Evolutionary conservation across 2,329 filamentous ascomycete species (phyloP), one percentile per base, ranked within the genome.

Genomic region (Stachybotrys chartarum): DNA sequence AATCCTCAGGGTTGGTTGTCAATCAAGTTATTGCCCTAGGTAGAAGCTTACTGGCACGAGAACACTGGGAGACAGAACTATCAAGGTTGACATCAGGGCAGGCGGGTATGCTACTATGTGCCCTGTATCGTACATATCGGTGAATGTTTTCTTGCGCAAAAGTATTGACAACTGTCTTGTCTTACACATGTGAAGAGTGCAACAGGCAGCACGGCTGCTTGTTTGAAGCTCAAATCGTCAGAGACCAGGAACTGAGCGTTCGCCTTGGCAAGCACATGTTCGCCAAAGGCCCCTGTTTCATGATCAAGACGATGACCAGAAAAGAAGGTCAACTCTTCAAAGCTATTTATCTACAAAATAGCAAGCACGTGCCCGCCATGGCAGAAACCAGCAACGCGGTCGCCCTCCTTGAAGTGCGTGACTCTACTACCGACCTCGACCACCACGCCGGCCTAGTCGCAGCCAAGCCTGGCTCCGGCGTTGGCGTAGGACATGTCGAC

Each of bases 391-490:
- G 66, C 63, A 35, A 80, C 67, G 46, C 78, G 72, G 57, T 82
- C 78, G 3, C 79, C 79, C 54, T 72, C 72, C 61, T 72, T 72
- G 56, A 78, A 73, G 58, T 73, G 73, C 16, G 65, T 74, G 18
- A 77, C 73, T 39, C 70, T 70, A 5, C 61, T 54, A 8, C 78
- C 78, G 30, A 80, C 68, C 53, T 75, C 71, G 44, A 76, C 72
- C 3, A 81, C 72, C 14, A 74, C 62, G 45, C 78, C 78, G 31
- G 73, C 71, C 54, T 73, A 80, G 61, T 80, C 78, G 54, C 71
- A 75, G n/a, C 76, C 76, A 42, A 69, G 52, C 30, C 60, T 58
- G 42, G 56, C 30, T 16, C 64, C 64, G 30, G 58, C 49, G n/a
- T 52, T 39, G 8, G 48, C 50, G 5, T 39, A 50, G 8, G 50